Base-by-base conservation (phyloP, 2,329 filamentous ascomycete genomes). In the Colletotrichum ledebouriae region DNA sequence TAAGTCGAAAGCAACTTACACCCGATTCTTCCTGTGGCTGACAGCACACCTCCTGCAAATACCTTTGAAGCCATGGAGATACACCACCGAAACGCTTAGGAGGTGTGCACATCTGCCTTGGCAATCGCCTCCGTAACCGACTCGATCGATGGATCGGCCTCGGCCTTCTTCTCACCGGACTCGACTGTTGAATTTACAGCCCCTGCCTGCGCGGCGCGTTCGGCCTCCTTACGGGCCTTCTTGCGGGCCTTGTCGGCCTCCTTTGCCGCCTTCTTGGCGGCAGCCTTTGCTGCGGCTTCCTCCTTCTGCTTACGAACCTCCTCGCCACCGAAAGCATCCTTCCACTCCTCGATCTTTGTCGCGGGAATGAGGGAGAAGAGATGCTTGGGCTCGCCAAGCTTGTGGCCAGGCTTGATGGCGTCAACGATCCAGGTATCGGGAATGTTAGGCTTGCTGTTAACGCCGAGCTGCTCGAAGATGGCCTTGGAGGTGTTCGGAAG, bases 271-370 rank as follows among this genome's bases (percentile, higher is more conserved):
- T 85, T 85, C 77, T 86, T 86, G 2, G 82, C 83, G 4, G 83
- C 84, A 1, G 81, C 81, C 76, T 85, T 85, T 68, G 82, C 81
- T 2, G 82, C 81, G 57, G 82, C 83, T 71, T 85, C 82, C 49
- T 88, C 90, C 75, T 91, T 91, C 72, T 92, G 90, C 74, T 92
- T 91, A 75, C 90, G 90, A 46, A 89, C 83, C 74, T 85, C 83
- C 74, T 85, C 83, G n/a, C 85, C 84, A 71, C 93, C 89, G 73
- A 90, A 97, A 73, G 87, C 86, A 71, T 91, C 88, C 67, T 91
- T 89, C 94, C 94, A 97, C 77, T 95, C 92, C 59, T 91, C 88
- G 53, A 92, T 89, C 83, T 94, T 95, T 78, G 92, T 90, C 10
- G 90, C 85, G 71, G 94, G 92, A 75, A 97, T 97, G 61, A 87